phyloP scores from a whole-genome alignment of 176 grass and related monocot species.

The Puccinellia tenuiflora region DNA sequence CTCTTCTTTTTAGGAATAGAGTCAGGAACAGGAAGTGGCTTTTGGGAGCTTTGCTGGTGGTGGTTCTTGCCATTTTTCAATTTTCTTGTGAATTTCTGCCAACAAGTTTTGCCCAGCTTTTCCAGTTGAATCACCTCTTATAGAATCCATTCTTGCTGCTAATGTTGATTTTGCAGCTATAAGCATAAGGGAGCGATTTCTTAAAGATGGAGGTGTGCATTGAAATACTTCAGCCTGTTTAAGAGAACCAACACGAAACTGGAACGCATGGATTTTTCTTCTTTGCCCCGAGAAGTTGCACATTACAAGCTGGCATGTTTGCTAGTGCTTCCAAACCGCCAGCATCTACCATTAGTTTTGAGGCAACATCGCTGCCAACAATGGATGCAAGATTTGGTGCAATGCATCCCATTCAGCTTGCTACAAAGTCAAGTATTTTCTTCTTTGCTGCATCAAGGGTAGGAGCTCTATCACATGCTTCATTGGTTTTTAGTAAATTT shows the following conservation, averaged over 20 bases:
- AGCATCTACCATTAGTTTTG: slow-evolving; percentile 77
- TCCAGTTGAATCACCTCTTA: slow-evolving; percentile 76
- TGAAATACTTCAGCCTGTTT: slow-evolving; percentile 89
- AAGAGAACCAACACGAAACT: slow-evolving; percentile 74
- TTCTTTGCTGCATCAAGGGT: slow-evolving; percentile 73
- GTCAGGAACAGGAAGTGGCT: slow-evolving; percentile 75
- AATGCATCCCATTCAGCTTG: slow-evolving; percentile 73
- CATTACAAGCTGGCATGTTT: slow-evolving; percentile 93
- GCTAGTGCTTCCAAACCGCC: slow-evolving; percentile 67
- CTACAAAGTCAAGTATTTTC: slow-evolving; percentile 81
- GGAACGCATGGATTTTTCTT: slow-evolving; percentile 61
- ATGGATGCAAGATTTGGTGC: slow-evolving; percentile 85
- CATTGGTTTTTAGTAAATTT: slow-evolving; percentile 60
- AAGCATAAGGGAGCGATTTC: slow-evolving; percentile 48
- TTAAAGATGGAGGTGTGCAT: slow-evolving; percentile 62
- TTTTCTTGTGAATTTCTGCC: slow-evolving; percentile 71
- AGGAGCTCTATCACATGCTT: slow-evolving; percentile 78
- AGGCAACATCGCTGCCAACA: slow-evolving; percentile 69
- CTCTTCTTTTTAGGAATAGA: slow-evolving; percentile 73
- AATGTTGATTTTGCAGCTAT: slow-evolving; percentile 73
- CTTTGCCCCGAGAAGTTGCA: slow-evolving; percentile 72
- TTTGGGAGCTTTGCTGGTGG: slow-evolving; percentile 80
- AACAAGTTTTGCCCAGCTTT: slow-evolving; percentile 66
- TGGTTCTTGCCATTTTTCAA: slow-evolving; percentile 78
- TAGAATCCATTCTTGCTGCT: slow-evolving; percentile 68